Evolutionary conservation across 306 rosid species (phyloP).

Genomic region (Oemleria cerasiformis): DNA sequence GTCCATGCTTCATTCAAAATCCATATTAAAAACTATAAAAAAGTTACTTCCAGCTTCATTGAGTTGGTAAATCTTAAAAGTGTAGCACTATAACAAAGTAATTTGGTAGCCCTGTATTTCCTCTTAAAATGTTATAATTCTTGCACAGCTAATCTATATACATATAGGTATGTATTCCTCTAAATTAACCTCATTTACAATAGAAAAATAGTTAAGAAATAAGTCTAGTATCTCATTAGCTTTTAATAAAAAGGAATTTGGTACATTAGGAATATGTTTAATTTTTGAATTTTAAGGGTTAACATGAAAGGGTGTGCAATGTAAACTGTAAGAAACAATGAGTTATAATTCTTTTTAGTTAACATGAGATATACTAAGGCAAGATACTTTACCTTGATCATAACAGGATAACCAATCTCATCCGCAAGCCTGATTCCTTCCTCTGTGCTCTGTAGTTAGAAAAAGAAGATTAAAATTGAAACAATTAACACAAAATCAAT

Average conservation of each 20-base stretch:
- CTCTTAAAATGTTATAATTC: not conserved
- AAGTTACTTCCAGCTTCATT: not conserved
- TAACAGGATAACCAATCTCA: constrained; percentile 95
- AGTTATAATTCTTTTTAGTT: not conserved
- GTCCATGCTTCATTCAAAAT: constrained; percentile 1
- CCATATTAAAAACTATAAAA: not conserved
- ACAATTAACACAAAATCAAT: constrained; percentile 19
- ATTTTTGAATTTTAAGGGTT: not conserved
- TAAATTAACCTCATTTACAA: not conserved
- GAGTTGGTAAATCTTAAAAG: not conserved
- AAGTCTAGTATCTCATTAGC: not conserved
- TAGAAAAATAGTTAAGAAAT: not conserved
- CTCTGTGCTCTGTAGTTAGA: constrained; percentile 65
- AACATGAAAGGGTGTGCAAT: not conserved
- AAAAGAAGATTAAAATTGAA: not conserved
- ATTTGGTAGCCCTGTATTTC: not conserved
- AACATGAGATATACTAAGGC: constrained; percentile 9
- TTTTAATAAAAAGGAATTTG: not conserved
- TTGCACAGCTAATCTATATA: constrained; percentile 1
- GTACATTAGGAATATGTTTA: not conserved
- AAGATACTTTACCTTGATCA: constrained; percentile 75
- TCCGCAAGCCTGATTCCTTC: constrained; percentile 80
- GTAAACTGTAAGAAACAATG: not conserved
- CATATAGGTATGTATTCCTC: not conserved
- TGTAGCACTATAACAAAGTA: not conserved